Base-by-base conservation (phyloP, 2,329 filamentous ascomycete species). In the Phialemonium atrogriseum region DNA sequence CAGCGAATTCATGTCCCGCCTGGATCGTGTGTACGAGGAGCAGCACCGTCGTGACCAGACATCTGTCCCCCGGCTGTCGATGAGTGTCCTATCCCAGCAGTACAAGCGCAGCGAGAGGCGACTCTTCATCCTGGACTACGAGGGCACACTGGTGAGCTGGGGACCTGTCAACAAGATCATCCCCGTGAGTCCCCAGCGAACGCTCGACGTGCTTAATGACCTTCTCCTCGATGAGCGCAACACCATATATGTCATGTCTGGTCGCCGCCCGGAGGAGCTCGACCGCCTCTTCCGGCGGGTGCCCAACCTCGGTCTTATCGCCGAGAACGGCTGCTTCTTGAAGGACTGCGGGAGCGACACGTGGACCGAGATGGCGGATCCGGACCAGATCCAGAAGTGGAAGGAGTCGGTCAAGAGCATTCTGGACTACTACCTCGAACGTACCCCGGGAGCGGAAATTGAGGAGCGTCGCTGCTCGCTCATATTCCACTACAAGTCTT, bases 301-400 rank as follows among this genome's bases (percentile, higher is more conserved):
- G 2, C 82, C 84, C 5, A 81, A 82, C 38, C 64, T 95, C 4
- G 91, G 91, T 3, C 67, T 96, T 5, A 93, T 96, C 42, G 89
- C 89, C 0, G 89, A 96, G 59, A 95, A 94, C 43, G 89, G 89
- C 2, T 94, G 85, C 53, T 96, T 93, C 58, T 64, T 95, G 35
- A 84, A 83, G 45, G 73, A 84, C 41, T 76, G 73, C 27, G 72
- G 77, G 13, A 68, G 65, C 11, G 70, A 73, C 15, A 68, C 73
- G 21, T 96, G 91, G 91, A 74, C 71, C 3, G 77, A 81, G 40
- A 80, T 94, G 58, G 78, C 81, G 3, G 79, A 94, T 50, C 66
- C 74, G 2, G 67, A 74, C 3, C 72, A 80, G 45, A 81, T 85
- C 37, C 63, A 68, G 16, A 66, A 69, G 4, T 96, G 89, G 89